Conservation (phyloP, 305 asterid genomes). For the Ilex paraguariensis region DNA sequence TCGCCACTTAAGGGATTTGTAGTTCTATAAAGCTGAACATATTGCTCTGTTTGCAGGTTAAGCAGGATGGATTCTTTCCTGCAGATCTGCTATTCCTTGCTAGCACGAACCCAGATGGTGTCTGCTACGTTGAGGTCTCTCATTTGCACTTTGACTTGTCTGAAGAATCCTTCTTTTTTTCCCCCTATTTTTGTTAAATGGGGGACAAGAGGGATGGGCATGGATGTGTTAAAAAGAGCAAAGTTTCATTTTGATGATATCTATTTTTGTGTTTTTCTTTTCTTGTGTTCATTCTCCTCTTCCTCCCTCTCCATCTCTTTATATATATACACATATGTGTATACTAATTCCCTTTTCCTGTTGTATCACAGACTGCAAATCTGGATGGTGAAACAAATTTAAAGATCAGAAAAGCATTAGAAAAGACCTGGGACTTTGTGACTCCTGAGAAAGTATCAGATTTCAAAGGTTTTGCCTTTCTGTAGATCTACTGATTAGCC, state of each 20-base stretch:
- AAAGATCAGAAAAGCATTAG: conserved; percentile 96
- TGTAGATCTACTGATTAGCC: conserved; percentile 17
- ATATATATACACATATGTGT: too few species aligned
- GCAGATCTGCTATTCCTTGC: conserved; percentile 95
- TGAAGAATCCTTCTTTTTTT: conserved; percentile 11
- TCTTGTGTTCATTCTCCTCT: not conserved
- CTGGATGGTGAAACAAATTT: conserved; percentile 99
- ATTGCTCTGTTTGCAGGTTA: conserved; percentile 56
- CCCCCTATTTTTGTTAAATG: not conserved
- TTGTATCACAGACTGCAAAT: conserved; percentile 81
- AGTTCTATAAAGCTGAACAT: not conserved
- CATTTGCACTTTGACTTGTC: conserved; percentile 23
- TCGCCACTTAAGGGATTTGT: not conserved
- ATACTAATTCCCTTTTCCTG: not conserved
- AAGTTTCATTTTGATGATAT: not conserved
- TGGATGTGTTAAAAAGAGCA: not conserved
- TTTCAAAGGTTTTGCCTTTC: conserved; percentile 66
- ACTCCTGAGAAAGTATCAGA: conserved; percentile 77
- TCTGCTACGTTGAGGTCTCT: conserved; percentile 90
- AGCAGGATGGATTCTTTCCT: conserved; percentile 95
- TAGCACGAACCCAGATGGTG: conserved; percentile 93
- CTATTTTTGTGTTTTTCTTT: conserved; percentile 1
- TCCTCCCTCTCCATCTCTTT: conserved; percentile 12
- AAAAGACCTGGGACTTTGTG: conserved; percentile 97
- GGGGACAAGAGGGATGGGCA: not conserved